These are phyloP conservation scores for Colletotrichum melonis DNA, from an alignment of 2,329 filamentous ascomycete genomes.

Conservation along the genomic window DNA sequence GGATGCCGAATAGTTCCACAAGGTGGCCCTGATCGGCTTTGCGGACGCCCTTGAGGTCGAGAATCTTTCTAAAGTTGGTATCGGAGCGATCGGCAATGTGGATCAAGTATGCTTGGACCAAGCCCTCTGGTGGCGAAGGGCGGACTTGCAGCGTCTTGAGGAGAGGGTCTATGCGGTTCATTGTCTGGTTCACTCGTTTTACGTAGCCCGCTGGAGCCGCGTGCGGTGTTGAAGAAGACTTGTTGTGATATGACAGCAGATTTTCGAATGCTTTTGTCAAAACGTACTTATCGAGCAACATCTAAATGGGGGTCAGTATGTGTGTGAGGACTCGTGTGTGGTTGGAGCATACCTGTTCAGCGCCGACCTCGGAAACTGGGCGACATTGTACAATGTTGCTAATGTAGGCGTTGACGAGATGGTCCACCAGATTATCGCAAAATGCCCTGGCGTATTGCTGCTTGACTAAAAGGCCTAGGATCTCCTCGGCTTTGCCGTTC, in stretches of 20 bases:
- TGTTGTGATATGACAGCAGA: constrained; percentile 73
- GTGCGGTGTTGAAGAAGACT: constrained; percentile 49
- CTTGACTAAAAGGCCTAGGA: constrained; percentile 83
- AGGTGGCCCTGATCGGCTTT: constrained; percentile 86
- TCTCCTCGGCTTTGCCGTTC: constrained; percentile 77
- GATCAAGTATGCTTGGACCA: constrained; percentile 97
- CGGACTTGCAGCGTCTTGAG: constrained; percentile 97
- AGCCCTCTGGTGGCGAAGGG: constrained; percentile 87
- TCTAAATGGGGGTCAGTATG: constrained; percentile 61
- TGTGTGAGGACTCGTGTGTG: not conserved
- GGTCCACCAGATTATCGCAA: constrained; percentile 94
- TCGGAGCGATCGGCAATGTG: constrained; percentile 96
- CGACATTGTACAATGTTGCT: constrained; percentile 87
- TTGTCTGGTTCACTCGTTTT: constrained; percentile 86
- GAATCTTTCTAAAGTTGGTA: constrained; percentile 93
- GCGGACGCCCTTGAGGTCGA: constrained; percentile 93
- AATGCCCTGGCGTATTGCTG: constrained; percentile 95
- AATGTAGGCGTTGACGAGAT: constrained; percentile 83
- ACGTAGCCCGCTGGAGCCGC: constrained; percentile 72
- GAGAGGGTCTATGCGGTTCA: constrained; percentile 89
- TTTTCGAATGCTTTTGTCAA: constrained; percentile 83
- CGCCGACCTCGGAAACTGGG: constrained; percentile 92
- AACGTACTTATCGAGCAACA: constrained; percentile 95
- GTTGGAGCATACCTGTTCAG: constrained; percentile 76
- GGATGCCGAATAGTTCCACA: constrained; percentile 84